Conservation (phyloP, 768 basidiomycete species). For the Boletus fagicola region DNA sequence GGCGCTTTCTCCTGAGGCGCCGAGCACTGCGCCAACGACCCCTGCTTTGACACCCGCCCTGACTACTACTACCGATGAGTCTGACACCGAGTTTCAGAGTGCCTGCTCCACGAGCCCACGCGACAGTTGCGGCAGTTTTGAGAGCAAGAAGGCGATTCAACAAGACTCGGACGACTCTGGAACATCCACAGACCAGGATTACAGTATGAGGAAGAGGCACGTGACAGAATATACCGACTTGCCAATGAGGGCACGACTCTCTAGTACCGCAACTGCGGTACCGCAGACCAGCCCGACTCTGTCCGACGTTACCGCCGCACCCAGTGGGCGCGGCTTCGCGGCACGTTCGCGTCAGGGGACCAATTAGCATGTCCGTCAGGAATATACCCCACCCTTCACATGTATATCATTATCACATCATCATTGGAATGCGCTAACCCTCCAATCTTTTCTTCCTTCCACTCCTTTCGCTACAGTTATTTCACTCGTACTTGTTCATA, state of each 20-base stretch:
- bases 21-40: conserved; percentile 33
- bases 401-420: conserved; percentile 17
- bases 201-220: conserved; percentile 26
- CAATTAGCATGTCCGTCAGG: conserved; percentile 20
- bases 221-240: conserved; percentile 37
- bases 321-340: conserved; percentile 26
- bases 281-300: conserved; percentile 39
- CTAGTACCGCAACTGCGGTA: conserved; percentile 53
- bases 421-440: conserved; percentile 15
- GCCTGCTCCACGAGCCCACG: conserved; percentile 78
- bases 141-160: conserved; percentile 25
- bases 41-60: conserved; percentile 35
- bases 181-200: conserved; percentile 31
- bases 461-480: conserved; percentile 19
- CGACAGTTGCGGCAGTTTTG: conserved; percentile 56
- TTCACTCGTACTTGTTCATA: conserved; percentile 28
- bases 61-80: conserved; percentile 60
- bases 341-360: conserved; percentile 19
- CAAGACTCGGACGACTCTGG: conserved; percentile 32
- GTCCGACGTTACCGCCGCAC: conserved; percentile 39
- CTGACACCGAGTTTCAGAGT: conserved; percentile 85
- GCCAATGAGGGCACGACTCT: conserved; percentile 51
- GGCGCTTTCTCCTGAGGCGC: conserved; percentile 24
- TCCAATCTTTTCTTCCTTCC: conserved; percentile 18
- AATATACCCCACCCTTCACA: conserved; percentile 29